Conservation (phyloP, 176 grass and related monocot species). For the Pontederia paniculata region DNA sequence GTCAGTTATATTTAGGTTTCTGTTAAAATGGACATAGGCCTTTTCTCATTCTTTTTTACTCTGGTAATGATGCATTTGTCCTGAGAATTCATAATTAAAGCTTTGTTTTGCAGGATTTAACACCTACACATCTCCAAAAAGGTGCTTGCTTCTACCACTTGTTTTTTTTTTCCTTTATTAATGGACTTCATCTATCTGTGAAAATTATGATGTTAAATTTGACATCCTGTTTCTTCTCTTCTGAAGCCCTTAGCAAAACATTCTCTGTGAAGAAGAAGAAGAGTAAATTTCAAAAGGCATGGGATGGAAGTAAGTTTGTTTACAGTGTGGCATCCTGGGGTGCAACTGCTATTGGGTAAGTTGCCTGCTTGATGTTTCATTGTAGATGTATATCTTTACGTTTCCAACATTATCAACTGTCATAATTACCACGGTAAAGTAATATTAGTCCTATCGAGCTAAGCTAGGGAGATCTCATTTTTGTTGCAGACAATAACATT, state of each 20-base stretch:
- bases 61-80: not conserved
- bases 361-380: no score
- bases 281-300: constrained; percentile 18
- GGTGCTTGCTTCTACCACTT: not conserved
- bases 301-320: constrained; percentile 23
- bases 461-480: no score
- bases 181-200: not conserved
- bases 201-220: not conserved
- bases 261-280: constrained; percentile 24
- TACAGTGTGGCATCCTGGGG: constrained; percentile 26
- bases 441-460: no score
- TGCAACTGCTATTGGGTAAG: constrained; percentile 21
- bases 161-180: not conserved
- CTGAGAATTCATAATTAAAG: not conserved
- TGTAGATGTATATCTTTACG: no score
- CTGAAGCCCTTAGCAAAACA: constrained; percentile 20
- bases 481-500: no score
- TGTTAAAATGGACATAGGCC: no score
- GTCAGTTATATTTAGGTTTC: no score
- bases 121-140: constrained; percentile 21
- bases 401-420: no score
- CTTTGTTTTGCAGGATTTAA: constrained; percentile 23
- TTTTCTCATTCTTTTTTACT: no score
- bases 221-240: not conserved
- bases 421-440: no score